Conservation (phyloP, 164 flowering plant species). For the Dillenia suffruticosa region DNA sequence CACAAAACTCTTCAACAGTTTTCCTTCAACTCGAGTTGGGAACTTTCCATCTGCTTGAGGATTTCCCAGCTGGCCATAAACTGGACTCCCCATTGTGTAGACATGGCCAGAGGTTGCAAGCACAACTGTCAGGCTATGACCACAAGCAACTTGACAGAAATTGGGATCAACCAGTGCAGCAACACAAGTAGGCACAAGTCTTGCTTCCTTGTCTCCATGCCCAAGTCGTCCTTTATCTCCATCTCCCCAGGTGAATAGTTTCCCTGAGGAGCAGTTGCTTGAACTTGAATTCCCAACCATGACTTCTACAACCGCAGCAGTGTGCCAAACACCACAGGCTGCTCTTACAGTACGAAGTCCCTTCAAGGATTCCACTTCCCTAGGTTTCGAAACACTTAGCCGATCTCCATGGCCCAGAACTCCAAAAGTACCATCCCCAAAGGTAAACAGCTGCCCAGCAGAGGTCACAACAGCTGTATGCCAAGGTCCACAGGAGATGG, state of each 20-base stretch:
- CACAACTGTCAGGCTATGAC: conserved; percentile 94
- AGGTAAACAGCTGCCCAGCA: conserved; percentile 91
- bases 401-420: conserved; percentile 97
- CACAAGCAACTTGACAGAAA: conserved; percentile 93
- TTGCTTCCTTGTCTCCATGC: conserved; percentile 90
- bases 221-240: conserved; percentile 97
- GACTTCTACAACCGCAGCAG: conserved; percentile 98
- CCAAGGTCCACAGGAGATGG: conserved; percentile 96
- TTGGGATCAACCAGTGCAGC: conserved; percentile 95
- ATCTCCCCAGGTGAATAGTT: conserved; percentile 98
- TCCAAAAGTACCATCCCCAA: conserved; percentile 99
- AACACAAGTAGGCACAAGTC: conserved; percentile 94
- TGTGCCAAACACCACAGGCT: conserved; percentile 99
- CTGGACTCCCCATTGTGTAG: conserved; percentile 92
- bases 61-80: conserved; percentile 95
- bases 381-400: conserved; percentile 70
- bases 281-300: conserved; percentile 96
- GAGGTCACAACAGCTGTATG: conserved; percentile 98
- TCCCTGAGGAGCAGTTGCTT: conserved; percentile 92
- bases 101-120: conserved; percentile 94
- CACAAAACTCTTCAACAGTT: conserved; percentile 72
- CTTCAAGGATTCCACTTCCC: conserved; percentile 95
- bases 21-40: conserved; percentile 91
- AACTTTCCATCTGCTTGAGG: conserved; percentile 93
- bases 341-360: conserved; percentile 94